Evolutionary conservation across 805 yeast genomes (phyloP), one percentile per base, ranked within the genome.

Genomic region (Clavispora carvajalis): DNA sequence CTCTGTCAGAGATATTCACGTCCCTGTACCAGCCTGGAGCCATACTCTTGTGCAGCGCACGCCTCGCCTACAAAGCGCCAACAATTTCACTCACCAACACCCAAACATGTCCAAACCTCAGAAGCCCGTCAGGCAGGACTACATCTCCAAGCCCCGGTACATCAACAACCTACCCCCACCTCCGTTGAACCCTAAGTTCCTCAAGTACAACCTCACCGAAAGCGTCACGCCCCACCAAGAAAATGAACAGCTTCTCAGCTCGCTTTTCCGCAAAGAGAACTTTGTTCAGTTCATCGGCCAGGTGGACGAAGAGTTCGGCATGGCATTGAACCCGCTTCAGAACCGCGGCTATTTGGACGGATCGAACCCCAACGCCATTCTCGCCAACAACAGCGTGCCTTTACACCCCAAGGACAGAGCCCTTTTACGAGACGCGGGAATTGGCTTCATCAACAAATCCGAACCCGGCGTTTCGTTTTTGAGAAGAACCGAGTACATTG

Each of bases 161-260:
- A 78, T 78, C 44, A 93, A 93, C 59, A 85, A 79, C 54, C 71
- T 93, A 18, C 99, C 99, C 5, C 90, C 96, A 2, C 98, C 98
- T 8, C 84, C 91, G 18, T 73, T 93, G 46, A 88, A 95, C 34
- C 97, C 99, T 22, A 87, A 85, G 59, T 73, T 90, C 41, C 62
- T 93, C 39, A 76, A 80, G 37, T 76, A 80, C 49, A 59, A 64
- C 54, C 57, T 67, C 19, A 66, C 69, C 10, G 67, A 63, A 39
- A 51, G 48, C 35, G 49, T 52, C 30, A 58, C 58, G 58, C 67
- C 62, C 51, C 71, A 54, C 36, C 52, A 55, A 35, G 75, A 71
- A 44, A 57, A 62, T 12, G 67, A 63, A 44, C 74, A 75, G 39
- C 70, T 87, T 40, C 65, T 91, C 48, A 73, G 89, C 2, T 77